Conservation (phyloP, 2,329 filamentous ascomycete species). For the Fusarium sp. region DNA sequence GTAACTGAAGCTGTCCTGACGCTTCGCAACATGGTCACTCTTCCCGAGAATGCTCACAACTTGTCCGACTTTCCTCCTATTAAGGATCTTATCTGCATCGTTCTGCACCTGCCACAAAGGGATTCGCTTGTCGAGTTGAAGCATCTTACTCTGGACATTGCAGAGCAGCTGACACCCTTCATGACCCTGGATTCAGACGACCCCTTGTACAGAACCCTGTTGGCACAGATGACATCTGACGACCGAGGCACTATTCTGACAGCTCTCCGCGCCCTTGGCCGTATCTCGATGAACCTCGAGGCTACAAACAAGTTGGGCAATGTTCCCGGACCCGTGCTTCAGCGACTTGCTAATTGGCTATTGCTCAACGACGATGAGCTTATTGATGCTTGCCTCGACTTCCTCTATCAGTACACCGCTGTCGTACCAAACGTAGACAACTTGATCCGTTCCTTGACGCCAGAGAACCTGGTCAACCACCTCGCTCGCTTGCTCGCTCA, state of each 20-base stretch:
- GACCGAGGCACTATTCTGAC: constrained; percentile 88
- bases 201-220: constrained; percentile 80
- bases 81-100: constrained; percentile 84
- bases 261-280: constrained; percentile 81
- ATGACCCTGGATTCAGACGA: constrained; percentile 77
- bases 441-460: constrained; percentile 69
- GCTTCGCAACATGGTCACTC: constrained; percentile 94
- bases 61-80: constrained; percentile 79
- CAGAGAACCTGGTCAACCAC: constrained; percentile 78
- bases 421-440: constrained; percentile 84
- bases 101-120: constrained; percentile 79
- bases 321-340: constrained; percentile 73
- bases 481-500: constrained; percentile 83
- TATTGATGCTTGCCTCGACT: constrained; percentile 87
- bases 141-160: constrained; percentile 90
- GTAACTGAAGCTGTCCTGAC: constrained; percentile 89
- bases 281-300: constrained; percentile 88
- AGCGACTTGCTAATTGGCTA: constrained; percentile 77
- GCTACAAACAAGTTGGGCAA: constrained; percentile 80
- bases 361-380: constrained; percentile 91
- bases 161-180: constrained; percentile 88
- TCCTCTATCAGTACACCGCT: constrained; percentile 94
- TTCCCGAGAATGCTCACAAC: constrained; percentile 87
- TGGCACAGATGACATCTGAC: constrained; percentile 70
- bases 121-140: constrained; percentile 84